Evolutionary conservation across 495 filamentous ascomycete genomes (phyloP), one percentile per base, ranked within the genome.

Genomic region (Penicillium alfredii): DNA sequence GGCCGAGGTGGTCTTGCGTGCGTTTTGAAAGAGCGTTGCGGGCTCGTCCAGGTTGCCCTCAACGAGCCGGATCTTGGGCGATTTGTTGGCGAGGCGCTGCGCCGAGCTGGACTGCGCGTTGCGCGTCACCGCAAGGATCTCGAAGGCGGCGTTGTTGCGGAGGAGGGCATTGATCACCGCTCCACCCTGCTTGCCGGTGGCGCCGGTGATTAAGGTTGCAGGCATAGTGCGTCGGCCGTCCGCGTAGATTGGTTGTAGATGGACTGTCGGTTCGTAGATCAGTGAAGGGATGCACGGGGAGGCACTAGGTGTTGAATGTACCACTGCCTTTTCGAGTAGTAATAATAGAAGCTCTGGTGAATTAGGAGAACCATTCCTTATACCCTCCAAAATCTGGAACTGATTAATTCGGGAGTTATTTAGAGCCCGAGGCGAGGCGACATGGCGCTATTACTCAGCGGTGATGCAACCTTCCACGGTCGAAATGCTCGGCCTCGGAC

Each of bases 41-140:
- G 71, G 68, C 22, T 74, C 42, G 29, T 72, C 59, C 4, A 73
- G 58, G 54, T 82, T 66, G 35, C 81, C 78, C 38, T 80, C 51
- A 3, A 84, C 61, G 11, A 81, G 53, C 17, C 66, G 61, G 35
- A 81, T 55, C 20, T 55, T 62, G 6, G 63, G 30, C 3, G 65
- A 68, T 17, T 60, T 56, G 4, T 60, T 40, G 3, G 55, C 56
- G 4, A 84, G 64, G 19, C 63, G 61, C 44, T 76, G 61, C 0
- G 83, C 80, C 4, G 58, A 63, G 8, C 63, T 12, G 4, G 78
- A 79, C 4, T 60, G 33, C 4, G 73, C 33, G 35, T 82, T 69
- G 29, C 84, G 79, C 0, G 84, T 87, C 9, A 87, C 63, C 12
- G 78, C 84, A 10, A 88, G 71, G 47, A 88, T 78, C 33, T 77